phyloP scores from a whole-genome alignment of 2,329 filamentous ascomycete species.

The Ceratocystis diversiconidia region DNA sequence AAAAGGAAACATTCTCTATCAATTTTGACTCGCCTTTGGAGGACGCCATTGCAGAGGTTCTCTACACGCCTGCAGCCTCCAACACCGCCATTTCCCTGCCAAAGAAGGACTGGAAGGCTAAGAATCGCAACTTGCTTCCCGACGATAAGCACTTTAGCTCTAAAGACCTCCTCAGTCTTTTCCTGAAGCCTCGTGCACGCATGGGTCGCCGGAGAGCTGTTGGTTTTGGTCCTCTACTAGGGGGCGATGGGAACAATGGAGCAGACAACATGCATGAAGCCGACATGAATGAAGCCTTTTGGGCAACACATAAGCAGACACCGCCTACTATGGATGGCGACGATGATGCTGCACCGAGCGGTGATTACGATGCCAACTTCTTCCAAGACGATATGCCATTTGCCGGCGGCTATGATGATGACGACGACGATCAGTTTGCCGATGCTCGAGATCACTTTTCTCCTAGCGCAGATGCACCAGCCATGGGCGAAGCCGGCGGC shows the following conservation, averaged over 20 bases:
- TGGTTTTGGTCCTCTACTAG: conserved; percentile 16
- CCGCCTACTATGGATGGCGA: conserved; percentile 31
- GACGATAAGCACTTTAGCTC: conserved; percentile 99
- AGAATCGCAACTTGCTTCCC: conserved; percentile 79
- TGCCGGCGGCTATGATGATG: conserved; percentile 46
- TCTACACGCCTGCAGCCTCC: conserved; percentile 69
- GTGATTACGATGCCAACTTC: conserved; percentile 93
- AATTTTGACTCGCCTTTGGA: conserved; percentile 71
- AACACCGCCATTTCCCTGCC: conserved; percentile 73
- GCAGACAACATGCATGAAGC: conserved; percentile 44
- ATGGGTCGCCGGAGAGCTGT: conserved; percentile 48
- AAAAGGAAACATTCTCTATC: conserved; percentile 93
- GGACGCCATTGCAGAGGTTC: conserved; percentile 52
- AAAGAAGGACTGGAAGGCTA: conserved; percentile 91
- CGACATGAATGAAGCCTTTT: conserved; percentile 91
- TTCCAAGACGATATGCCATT: conserved; percentile 80
- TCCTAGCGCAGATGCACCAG: conserved; percentile 42
- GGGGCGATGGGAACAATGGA: conserved; percentile 29
- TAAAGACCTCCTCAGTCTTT: conserved; percentile 72
- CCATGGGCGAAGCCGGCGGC: conserved; percentile 32
- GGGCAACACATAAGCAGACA: conserved; percentile 59
- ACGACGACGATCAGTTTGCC: conserved; percentile 60
- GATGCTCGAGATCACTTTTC: conserved; percentile 71
- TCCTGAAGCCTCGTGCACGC: conserved; percentile 85
- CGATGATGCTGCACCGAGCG: conserved; percentile 44